These are phyloP conservation scores for Ambrosiella beaveri DNA, from an alignment of 2,329 filamentous ascomycete species.

Conservation along the genomic window DNA sequence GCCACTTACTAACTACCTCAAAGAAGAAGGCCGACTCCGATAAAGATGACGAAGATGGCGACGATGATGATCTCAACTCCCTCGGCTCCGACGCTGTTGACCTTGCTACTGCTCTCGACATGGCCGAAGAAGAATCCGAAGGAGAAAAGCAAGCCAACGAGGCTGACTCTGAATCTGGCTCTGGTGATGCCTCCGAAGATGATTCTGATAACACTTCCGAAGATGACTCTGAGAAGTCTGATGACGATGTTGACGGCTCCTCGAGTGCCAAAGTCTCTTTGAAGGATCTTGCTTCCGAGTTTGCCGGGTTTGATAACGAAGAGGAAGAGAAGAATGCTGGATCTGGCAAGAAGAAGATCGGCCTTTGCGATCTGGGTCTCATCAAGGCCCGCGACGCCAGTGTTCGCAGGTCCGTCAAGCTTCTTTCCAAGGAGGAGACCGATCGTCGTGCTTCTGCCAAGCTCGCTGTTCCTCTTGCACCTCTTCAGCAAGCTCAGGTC, in stretches of 20 bases:
- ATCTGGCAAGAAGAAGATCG: conserved; percentile 45
- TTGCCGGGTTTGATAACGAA: conserved; percentile 47
- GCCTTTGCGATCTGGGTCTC: conserved; percentile 56
- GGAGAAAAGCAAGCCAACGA: conserved; percentile 30
- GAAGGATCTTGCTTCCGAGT: conserved; percentile 50
- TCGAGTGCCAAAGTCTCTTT: conserved; percentile 28
- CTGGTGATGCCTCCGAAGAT: conserved; percentile 25
- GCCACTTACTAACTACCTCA: background rate
- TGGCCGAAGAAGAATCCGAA: conserved; percentile 30
- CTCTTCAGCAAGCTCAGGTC: conserved; percentile 69
- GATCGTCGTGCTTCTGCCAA: conserved; percentile 36
- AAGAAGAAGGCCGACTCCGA: conserved; percentile 30
- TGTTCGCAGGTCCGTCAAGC: conserved; percentile 64
- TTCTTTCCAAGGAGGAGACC: conserved; percentile 48
- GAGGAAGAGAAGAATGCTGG: conserved; percentile 25
- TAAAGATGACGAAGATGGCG: conserved; percentile 36
- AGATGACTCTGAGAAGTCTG: conserved; percentile 23
- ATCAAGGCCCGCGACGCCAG: conserved; percentile 54
- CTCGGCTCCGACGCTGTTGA: conserved; percentile 44
- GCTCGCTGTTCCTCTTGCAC: conserved; percentile 66
- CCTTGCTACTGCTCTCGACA: conserved; percentile 38
- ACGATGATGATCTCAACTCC: conserved; percentile 38
- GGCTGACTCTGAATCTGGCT: conserved; percentile 26
- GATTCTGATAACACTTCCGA: conserved; percentile 13
- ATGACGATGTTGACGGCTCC: conserved; percentile 33